Evolutionary conservation across 2,329 filamentous ascomycete species (phyloP), one percentile per base, ranked within the genome.

Genomic region (Dothiorella sarmentorum): DNA sequence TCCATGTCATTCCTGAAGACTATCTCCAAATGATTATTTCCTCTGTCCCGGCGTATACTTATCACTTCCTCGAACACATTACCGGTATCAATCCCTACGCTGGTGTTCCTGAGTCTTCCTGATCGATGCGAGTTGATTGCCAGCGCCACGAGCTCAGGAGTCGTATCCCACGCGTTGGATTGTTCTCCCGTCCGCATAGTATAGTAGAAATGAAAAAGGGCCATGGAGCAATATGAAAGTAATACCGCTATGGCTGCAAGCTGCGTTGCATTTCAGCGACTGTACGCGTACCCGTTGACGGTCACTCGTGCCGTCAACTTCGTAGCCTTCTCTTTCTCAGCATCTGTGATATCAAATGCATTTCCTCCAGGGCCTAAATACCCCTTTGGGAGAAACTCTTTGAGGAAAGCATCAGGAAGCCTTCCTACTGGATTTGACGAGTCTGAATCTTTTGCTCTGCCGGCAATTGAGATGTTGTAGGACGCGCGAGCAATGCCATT

Each of bases 131-230:
- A 51, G 29, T 51, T 51, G 1, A 51, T 51, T 3, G 45, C 45
- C 27, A 51, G 18, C 17, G 45, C 45, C 17, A 51, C 45, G 20
- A 51, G 27, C 31, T 51, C 45, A 18, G 45, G 45, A 7, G 45
- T 51, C 29, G 45, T 51, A 10, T 51, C 45, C 45, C 45, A 51
- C 11, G 45, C 27, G 17, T 51, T 51, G 27, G 45, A 37, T n/a
- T 33, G 27, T 24, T 51, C 27, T 20, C 45, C 29, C 15, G 45
- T 51, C 13, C 15, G 11, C 17, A 51, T 3, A 6, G 29, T 51
- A 13, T 51, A 51, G 15, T 3, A 24, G 20, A 51, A 33, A 35
- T 51, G 45, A 15, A 20, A 35, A 3, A 37, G 15, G 18, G 29
- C 29, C 45, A 35, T 22, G 17, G n/a, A 2, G 11, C 17, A 51